phyloP scores from a whole-genome alignment of 108 stramenopile species.

The Skeletonema menzelii region DNA sequence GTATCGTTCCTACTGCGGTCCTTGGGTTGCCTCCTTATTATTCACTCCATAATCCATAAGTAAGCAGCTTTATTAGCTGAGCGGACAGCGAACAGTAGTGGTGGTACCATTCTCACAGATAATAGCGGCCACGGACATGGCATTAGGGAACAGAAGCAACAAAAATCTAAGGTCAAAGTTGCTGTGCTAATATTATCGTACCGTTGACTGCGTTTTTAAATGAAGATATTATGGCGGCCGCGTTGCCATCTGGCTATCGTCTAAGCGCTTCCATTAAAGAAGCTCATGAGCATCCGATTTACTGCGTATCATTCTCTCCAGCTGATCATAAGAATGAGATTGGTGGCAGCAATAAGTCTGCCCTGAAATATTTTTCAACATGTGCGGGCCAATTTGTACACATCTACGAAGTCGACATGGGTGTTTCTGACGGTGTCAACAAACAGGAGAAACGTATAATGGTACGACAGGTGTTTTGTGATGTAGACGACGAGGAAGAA shows the following conservation, averaged over 20 bases:
- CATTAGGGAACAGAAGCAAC: no score
- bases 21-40: no score
- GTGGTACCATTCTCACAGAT: no score
- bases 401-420: constrained; percentile 51
- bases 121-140: no score
- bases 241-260: background rate
- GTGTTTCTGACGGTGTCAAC: background rate
- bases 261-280: constrained; percentile 41
- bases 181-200: no score
- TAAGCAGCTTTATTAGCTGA: no score
- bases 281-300: constrained; percentile 55
- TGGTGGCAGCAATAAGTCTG: no score
- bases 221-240: background rate
- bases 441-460: background rate
- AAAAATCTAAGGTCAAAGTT: no score
- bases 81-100: no score
- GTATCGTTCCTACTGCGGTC: no score
- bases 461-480: constrained; percentile 57
- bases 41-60: no score
- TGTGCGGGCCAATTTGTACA: constrained; percentile 58
- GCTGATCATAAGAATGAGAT: constrained; percentile 26
- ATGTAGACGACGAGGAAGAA: constrained; percentile 55
- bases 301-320: constrained; percentile 59
- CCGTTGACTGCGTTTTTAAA: no score
- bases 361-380: constrained; percentile 50